Conservation (phyloP, 805 yeast genomes). For the Metschnikowia gelsemii region DNA sequence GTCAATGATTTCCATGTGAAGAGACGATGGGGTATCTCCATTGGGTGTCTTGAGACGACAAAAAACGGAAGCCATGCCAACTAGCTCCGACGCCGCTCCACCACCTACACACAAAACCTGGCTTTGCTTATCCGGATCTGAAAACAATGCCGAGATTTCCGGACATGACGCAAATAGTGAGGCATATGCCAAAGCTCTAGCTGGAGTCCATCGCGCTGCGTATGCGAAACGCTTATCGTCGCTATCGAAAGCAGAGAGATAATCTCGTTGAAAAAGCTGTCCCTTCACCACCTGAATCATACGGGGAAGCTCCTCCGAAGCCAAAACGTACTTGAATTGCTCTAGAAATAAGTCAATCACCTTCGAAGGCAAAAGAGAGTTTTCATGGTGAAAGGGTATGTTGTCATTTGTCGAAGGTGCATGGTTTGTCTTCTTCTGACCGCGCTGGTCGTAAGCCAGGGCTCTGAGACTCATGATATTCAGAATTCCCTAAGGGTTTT, state of each 20-base stretch:
- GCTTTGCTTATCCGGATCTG: slow-evolving; percentile 28
- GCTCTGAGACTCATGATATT: slow-evolving; percentile 9
- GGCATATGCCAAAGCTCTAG: slow-evolving; percentile 72
- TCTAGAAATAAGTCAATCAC: slow-evolving; percentile 38
- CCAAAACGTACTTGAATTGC: slow-evolving; percentile 33
- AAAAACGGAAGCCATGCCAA: slow-evolving; percentile 61
- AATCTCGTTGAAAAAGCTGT: slow-evolving; percentile 67
- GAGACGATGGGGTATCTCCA: slow-evolving; percentile 31
- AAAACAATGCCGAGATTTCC: slow-evolving; percentile 39
- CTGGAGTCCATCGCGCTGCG: slow-evolving; percentile 82
- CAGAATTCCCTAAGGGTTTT: no score
- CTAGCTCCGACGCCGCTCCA: slow-evolving; percentile 85
- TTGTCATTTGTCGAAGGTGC: slow-evolving; percentile 18
- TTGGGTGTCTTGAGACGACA: slow-evolving; percentile 37
- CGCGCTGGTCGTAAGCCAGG: slow-evolving; percentile 10
- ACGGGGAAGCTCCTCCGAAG: slow-evolving; percentile 34
- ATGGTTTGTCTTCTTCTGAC: slow-evolving; percentile 3
- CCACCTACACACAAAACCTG: slow-evolving; percentile 73
- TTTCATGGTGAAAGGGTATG: slow-evolving; percentile 36
- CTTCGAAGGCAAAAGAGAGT: slow-evolving; percentile 34
- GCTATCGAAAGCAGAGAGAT: slow-evolving; percentile 62
- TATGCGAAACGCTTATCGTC: slow-evolving; percentile 71
- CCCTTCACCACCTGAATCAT: slow-evolving; percentile 70
- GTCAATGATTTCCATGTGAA: slow-evolving; percentile 61
- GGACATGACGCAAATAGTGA: slow-evolving; percentile 58